A percentile compares a stretch with the other conserved stretches of the same genome.
Evolutionary conservation across 1,139 yeast species (phyloP).

Genomic region (Yamadazyma buinensis): DNA sequence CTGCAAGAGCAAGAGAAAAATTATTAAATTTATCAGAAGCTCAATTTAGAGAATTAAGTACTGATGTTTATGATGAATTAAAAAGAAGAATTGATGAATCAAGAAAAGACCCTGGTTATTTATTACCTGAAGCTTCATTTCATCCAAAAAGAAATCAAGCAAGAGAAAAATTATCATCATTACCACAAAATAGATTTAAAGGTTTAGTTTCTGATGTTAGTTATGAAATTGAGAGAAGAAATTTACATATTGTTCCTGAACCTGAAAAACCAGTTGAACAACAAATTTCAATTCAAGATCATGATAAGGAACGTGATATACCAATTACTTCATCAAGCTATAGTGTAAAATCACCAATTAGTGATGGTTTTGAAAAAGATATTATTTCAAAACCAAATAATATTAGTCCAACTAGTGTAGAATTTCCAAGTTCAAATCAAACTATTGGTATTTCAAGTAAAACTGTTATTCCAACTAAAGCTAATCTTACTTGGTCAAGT

Average conservation of each 20-base stretch:
- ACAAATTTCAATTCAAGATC: not conserved
- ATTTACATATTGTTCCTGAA: constrained; percentile 34
- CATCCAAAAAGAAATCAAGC: constrained; percentile 97
- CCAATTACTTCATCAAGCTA: not conserved
- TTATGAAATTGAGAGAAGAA: constrained; percentile 81
- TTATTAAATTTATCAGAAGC: constrained; percentile 71
- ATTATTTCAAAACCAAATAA: constrained; percentile 5
- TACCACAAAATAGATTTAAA: constrained; percentile 78
- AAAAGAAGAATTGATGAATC: constrained; percentile 63
- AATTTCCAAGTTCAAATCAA: constrained; percentile 21
- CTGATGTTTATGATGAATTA: constrained; percentile 91
- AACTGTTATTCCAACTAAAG: constrained; percentile 71
- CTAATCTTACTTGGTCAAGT: constrained; percentile 78
- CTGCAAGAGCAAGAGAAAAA: constrained; percentile 81
- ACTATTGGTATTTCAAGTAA: constrained; percentile 51
- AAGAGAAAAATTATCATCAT: constrained; percentile 81
- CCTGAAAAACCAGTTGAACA: not conserved
- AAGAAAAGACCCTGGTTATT: constrained; percentile 55
- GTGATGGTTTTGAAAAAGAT: not conserved
- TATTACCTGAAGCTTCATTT: constrained; percentile 67
- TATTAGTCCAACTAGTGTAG: constrained; percentile 5
- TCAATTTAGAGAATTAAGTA: constrained; percentile 86
- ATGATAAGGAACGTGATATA: not conserved
- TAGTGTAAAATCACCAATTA: not conserved
- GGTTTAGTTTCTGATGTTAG: constrained; percentile 89